A percentile compares a stretch with the other conserved stretches of the same genome.
These are phyloP conservation scores for Salix suchowensis DNA, from an alignment of 345 rosid genomes.

Conservation along the genomic window DNA sequence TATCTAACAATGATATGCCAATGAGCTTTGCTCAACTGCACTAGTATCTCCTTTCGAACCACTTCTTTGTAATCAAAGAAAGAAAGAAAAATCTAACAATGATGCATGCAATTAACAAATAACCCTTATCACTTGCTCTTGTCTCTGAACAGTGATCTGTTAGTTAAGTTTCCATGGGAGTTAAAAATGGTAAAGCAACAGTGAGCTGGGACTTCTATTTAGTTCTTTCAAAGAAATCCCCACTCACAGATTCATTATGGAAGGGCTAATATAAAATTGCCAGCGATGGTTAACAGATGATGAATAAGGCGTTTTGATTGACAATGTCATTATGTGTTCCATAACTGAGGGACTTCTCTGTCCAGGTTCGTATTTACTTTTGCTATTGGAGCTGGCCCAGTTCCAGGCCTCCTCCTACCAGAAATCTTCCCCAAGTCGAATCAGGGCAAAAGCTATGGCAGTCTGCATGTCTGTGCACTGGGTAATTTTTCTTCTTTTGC, in stretches of 20 bases:
- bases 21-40: no score
- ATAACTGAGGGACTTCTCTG: constrained; percentile 9
- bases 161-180: no score
- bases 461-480: constrained; percentile 95
- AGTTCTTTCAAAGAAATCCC: no score
- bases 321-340: background rate
- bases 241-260: no score
- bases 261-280: background rate
- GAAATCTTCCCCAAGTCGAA: constrained; percentile 86
- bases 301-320: background rate
- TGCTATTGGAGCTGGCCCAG: constrained; percentile 97
- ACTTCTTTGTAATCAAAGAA: no score
- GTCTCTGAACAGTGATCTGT: no score
- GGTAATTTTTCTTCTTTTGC: constrained; percentile 43
- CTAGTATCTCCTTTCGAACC: no score
- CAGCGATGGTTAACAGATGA: background rate
- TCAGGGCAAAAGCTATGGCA: constrained; percentile 96
- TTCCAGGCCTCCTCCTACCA: constrained; percentile 90
- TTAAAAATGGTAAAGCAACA: no score
- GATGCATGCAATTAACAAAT: no score
- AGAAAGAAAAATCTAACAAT: no score
- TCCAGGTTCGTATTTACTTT: constrained; percentile 89
- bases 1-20: background rate
- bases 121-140: background rate
- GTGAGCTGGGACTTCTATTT: no score